These are phyloP conservation scores for Scedosporium minutisporum DNA, from an alignment of 2,329 filamentous ascomycete genomes.

Conservation along the genomic window DNA sequence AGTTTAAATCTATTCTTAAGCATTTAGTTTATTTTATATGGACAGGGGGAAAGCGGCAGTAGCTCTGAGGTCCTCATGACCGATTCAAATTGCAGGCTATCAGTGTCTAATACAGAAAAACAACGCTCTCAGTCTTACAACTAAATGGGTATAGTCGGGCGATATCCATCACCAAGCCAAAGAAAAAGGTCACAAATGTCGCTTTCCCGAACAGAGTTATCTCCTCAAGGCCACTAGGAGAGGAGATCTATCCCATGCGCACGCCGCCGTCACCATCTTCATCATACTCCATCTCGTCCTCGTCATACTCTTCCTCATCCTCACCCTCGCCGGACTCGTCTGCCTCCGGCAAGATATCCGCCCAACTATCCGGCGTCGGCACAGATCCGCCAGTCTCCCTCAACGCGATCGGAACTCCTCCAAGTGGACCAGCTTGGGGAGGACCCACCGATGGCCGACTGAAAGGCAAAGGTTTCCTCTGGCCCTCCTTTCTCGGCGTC, in stretches of 20 bases:
- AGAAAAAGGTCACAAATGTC: too few species aligned
- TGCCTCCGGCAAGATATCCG: constrained; percentile 2
- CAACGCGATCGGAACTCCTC: not conserved
- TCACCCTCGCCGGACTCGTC: not conserved
- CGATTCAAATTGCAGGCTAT: too few species aligned
- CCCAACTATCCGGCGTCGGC: constrained; percentile 2
- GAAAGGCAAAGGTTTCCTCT: constrained; percentile 8
- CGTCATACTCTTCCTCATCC: not conserved
- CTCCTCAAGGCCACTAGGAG: not conserved
- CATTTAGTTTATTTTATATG: too few species aligned
- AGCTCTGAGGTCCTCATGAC: too few species aligned
- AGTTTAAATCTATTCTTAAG: not conserved
- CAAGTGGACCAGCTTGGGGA: not conserved
- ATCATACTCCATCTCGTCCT: constrained; percentile 10
- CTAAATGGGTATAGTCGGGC: too few species aligned
- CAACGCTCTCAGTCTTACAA: too few species aligned
- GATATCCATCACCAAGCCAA: too few species aligned
- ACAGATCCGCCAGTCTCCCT: not conserved
- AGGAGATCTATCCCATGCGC: not conserved
- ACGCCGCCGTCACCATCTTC: constrained; percentile 10
- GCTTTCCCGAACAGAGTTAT: too few species aligned
- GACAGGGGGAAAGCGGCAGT: too few species aligned
- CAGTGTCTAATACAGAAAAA: too few species aligned
- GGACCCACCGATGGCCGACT: not conserved
- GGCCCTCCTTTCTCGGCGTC: constrained; percentile 6